Conservation (phyloP, 1,284 basidiomycete species). For the Microbotryomycetes sp. region DNA sequence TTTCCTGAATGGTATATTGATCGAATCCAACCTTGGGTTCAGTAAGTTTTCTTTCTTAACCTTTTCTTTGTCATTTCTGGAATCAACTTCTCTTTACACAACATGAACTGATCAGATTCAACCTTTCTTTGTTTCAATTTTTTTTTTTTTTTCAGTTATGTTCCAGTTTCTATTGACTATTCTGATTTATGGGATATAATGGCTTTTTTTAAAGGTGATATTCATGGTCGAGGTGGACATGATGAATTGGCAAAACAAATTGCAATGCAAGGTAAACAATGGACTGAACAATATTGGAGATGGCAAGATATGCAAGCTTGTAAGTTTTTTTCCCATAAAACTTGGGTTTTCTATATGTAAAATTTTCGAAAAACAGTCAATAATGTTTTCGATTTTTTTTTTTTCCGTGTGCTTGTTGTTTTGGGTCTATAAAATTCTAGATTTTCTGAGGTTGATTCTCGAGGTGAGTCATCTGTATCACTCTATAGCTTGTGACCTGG, state of each 20-base stretch:
- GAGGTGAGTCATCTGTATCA: background rate
- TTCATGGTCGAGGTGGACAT: constrained; percentile 42
- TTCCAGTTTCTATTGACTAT: constrained; percentile 47
- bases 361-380: too few relatives aligned
- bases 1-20: constrained; percentile 54
- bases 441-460: constrained; percentile 1
- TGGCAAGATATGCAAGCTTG: constrained; percentile 50
- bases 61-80: constrained; percentile 49
- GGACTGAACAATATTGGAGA: constrained; percentile 47
- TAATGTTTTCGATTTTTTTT: constrained; percentile 8
- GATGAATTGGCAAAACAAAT: constrained; percentile 47
- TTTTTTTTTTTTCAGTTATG: constrained; percentile 16
- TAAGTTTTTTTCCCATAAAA: constrained; percentile 42
- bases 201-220: constrained; percentile 48
- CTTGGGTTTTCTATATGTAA: too few relatives aligned
- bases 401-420: background rate
- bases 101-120: too few relatives aligned
- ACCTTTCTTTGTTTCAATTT: background rate
- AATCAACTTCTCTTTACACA: constrained; percentile 23
- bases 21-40: constrained; percentile 35
- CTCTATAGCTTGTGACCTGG: too few relatives aligned
- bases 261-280: constrained; percentile 44
- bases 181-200: constrained; percentile 49
- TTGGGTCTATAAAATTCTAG: background rate
- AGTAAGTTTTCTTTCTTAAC: constrained; percentile 42